Evolutionary conservation across 2,329 filamentous ascomycete genomes (phyloP), one percentile per base, ranked within the genome.

Genomic region (Raffaelea deltoideospora): DNA sequence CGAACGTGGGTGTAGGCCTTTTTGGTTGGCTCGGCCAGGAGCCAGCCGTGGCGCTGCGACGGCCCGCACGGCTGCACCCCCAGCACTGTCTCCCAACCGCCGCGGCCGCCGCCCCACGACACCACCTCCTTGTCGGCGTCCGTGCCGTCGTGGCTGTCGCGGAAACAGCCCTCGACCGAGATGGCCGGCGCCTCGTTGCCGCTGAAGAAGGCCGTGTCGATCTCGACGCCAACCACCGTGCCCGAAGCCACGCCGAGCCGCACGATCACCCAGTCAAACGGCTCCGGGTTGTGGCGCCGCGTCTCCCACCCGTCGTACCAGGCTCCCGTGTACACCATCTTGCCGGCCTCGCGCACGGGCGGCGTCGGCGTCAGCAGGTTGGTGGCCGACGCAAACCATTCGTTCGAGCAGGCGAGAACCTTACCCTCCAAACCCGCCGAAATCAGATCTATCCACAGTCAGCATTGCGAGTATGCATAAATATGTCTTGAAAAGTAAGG

Each of bases 141-240:
- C 5, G 14, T 70, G 13, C 27, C 36, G 36, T 39, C 40, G 46
- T 71, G 63, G 46, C 72, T 63, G 18, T 64, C 61, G 45, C 64
- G 71, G 58, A 84, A 85, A 53, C 74, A 75, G 32, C 79, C 83
- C 53, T 88, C 76, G 15, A 90, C 78, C 0, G 76, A 82, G 49
- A 87, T 73, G 45, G 76, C 78, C 1, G 82, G 82, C 7, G 82
- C 83, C 51, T 88, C 78, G 59, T 88, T 88, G 41, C 83, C 83
- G 41, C 70, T 76, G 65, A 88, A 90, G 61, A 77, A 83, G 34
- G 79, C 74, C 3, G 83, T 88, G 58, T 88, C 81, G 44, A 88
- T 67, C 58, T 88, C 83, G 33, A 87, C 63, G 14, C 83, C 83
- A 41, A 72, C 67, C 21, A 88, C 70, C 14, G 66, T 77, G 33